Conservation (phyloP, 2,329 filamentous ascomycete genomes). For the Colletotrichum spaethianum region DNA sequence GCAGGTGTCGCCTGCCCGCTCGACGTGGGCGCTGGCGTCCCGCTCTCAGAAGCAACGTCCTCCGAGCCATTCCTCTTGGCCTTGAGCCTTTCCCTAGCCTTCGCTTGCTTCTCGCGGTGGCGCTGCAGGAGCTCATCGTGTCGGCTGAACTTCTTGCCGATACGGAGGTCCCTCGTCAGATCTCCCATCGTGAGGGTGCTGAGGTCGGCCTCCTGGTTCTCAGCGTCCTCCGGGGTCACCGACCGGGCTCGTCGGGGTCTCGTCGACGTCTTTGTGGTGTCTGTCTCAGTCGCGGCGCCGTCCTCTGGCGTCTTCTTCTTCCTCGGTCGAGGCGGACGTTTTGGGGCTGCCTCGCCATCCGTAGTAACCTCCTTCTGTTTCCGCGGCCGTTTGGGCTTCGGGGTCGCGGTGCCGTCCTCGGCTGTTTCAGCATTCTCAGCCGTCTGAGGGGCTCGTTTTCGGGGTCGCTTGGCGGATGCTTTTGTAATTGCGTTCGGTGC, state of each 20-base stretch:
- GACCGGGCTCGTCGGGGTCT: conserved; percentile 57
- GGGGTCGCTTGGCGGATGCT: conserved; percentile 27
- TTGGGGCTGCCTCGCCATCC: conserved; percentile 19
- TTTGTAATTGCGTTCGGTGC: conserved; percentile 4
- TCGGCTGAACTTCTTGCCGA: conserved; percentile 82
- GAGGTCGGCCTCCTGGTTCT: conserved; percentile 74
- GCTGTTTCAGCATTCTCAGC: conserved; percentile 23
- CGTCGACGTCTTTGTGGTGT: not conserved
- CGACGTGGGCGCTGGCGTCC: conserved; percentile 25
- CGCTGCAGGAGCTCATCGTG: conserved; percentile 81
- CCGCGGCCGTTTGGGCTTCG: conserved; percentile 41
- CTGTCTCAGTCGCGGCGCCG: conserved; percentile 36
- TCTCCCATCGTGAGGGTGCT: conserved; percentile 80
- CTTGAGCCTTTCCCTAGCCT: conserved; percentile 51
- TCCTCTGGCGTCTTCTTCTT: conserved; percentile 36
- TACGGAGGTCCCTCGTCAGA: conserved; percentile 77
- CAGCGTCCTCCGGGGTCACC: conserved; percentile 74
- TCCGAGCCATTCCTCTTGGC: conserved; percentile 43
- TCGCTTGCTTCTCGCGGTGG: conserved; percentile 64
- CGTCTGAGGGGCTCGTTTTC: conserved; percentile 30
- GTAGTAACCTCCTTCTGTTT: conserved; percentile 39
- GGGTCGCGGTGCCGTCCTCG: conserved; percentile 7
- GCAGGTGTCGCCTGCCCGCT: conserved; percentile 22
- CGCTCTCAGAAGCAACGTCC: conserved; percentile 42
- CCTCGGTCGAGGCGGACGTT: conserved; percentile 41